Evolutionary conservation across 1,139 yeast species (phyloP).

Genomic region (Zygoascus sp.): DNA sequence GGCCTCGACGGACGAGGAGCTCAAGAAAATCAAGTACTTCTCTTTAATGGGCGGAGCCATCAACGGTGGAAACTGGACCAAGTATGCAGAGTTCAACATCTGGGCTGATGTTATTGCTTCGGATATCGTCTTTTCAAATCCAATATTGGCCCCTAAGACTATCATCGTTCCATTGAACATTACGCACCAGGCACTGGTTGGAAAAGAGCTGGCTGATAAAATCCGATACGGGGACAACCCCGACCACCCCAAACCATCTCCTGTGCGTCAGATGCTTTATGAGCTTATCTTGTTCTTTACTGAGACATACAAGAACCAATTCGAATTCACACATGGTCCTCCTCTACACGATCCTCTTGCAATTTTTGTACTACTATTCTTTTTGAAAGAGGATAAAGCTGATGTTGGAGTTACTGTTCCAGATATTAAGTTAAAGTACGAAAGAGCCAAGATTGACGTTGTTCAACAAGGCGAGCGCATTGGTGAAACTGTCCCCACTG

Average conservation of each 20-base stretch:
- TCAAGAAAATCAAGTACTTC: conserved; percentile 44
- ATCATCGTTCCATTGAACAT: conserved; percentile 63
- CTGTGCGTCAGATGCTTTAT: conserved; percentile 49
- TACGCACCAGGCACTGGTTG: conserved; percentile 66
- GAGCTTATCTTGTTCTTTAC: conserved; percentile 57
- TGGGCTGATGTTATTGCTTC: conserved; percentile 78
- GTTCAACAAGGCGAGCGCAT: conserved; percentile 35
- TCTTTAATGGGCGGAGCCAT: conserved; percentile 79
- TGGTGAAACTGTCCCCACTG: conserved; percentile 15
- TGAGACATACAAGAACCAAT: conserved; percentile 42
- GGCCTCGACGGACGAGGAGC: conserved; percentile 48
- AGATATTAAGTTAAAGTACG: conserved; percentile 31
- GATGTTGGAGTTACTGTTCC: conserved; percentile 27
- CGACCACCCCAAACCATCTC: conserved; percentile 25
- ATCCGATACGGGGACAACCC: conserved; percentile 9
- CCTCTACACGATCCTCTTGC: conserved; percentile 84
- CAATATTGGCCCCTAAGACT: conserved; percentile 44
- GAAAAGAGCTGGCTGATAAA: conserved; percentile 39
- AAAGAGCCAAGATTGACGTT: conserved; percentile 38
- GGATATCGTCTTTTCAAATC: conserved; percentile 46
- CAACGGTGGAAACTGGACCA: conserved; percentile 43
- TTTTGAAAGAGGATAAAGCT: conserved; percentile 25
- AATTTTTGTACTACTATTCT: conserved; percentile 52
- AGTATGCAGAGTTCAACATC: conserved; percentile 73
- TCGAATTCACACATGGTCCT: conserved; percentile 55